Evolutionary conservation across 192 early-diverging fungal species (phyloP), one percentile per base, ranked within the genome.

Genomic region (Coemansia furcata): DNA sequence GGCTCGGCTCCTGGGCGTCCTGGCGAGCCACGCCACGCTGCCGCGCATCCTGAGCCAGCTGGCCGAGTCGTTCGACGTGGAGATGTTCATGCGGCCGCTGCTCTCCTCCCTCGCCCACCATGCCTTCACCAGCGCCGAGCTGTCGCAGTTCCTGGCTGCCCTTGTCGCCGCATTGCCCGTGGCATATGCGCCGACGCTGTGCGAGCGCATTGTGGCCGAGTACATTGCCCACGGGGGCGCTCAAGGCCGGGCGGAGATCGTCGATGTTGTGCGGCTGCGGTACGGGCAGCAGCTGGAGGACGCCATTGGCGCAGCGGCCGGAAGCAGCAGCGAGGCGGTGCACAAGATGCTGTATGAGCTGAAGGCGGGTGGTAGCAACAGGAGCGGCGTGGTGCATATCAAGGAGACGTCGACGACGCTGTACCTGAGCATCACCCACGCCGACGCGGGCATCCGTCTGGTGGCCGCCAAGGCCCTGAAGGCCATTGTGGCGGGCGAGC

Each of bases 401-500:
- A 80, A 86, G 62, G 88, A 89, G 44, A 84, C 87, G 5, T 86
- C 87, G 52, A 94, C 93, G 1, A 94, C 92, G 4, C 74, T 97
- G 23, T 95, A 86, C 65, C 85, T 95, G 57, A 89, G 90, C 81
- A 79, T 97, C 54, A 87, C 90, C 60, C 90, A 93, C 60, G 80
- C 86, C 1, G 87, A 95, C 19, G 61, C 86, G 0, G 82, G 86
- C 12, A 86, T 93, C 23, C 86, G 95, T 7, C 73, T 92, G 30
- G 63, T 91, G 6, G 93, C 89, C 12, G 71, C 92, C 17, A 85
- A 88, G 63, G 89, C 87, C 58, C 69, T 95, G 38, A 67, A 69
- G 21, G 83, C 83, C 26, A 83, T 92, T 37, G 70, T 86, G 19
- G 50, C 70, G 29, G 85, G 83, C 9, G 76, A 76, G 39, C 68